Evolutionary conservation across 352 stramenopile genomes (phyloP), one percentile per base, ranked within the genome.

Genomic region (Thraustochytrium sp.): DNA sequence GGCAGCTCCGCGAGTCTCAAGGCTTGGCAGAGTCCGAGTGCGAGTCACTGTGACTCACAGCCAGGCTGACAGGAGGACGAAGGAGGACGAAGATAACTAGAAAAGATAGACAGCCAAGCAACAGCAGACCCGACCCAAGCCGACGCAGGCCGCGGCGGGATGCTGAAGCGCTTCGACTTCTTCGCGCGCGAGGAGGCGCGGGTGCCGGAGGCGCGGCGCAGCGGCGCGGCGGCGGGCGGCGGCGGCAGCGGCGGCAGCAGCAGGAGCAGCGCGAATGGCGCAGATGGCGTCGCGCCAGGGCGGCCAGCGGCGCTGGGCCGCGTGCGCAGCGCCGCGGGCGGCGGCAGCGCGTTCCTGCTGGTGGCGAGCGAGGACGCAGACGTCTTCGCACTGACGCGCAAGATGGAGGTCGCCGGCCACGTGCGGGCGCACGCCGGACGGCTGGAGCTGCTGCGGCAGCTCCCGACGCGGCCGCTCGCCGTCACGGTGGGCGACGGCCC

Each of bases 111-210:
- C n/a, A n/a, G n/a, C n/a, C n/a, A n/a, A n/a, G n/a, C n/a, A n/a
- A n/a, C n/a, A n/a, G n/a, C n/a, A n/a, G n/a, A n/a, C n/a, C n/a
- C n/a, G n/a, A n/a, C n/a, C n/a, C n/a, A n/a, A n/a, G n/a, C n/a
- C n/a, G n/a, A n/a, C n/a, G n/a, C n/a, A n/a, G n/a, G n/a, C n/a
- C n/a, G n/a, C n/a, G n/a, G n/a, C n/a, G n/a, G n/a, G n/a, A 80
- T 80, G 68, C 68, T 80, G n/a, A 80, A 80, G 68, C 68, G 68
- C 34, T 80, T 80, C 68, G 63, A 80, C 68, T 80, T 80, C 68
- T 80, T 80, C 51, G 42, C 49, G 16, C 76, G 21, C 37, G 46
- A 53, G 13, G 68, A 80, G 51, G 46, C 42, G 16, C 16, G n/a
- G 13, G 23, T 68, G 59, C 59, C 0, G 26, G 8, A n/a, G n/a